These are phyloP conservation scores for Linanthus parryae DNA, from an alignment of 148 eudicot species.

Conservation along the genomic window DNA sequence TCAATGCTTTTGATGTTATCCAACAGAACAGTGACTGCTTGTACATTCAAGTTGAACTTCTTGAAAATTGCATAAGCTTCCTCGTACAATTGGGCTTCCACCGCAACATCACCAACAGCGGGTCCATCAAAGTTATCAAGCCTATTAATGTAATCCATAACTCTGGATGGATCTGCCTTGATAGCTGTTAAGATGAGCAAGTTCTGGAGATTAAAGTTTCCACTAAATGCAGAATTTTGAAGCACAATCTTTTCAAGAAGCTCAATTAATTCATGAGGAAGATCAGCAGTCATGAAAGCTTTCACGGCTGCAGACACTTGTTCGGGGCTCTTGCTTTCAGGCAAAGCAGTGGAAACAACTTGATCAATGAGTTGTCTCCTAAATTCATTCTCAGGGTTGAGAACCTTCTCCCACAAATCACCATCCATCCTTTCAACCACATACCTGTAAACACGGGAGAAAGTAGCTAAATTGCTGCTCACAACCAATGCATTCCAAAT, in stretches of 20 bases:
- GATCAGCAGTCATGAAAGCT: constrained; percentile 98
- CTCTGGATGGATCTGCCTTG: constrained; percentile 91
- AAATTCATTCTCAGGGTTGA: constrained; percentile 84
- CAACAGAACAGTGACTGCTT: constrained; percentile 81
- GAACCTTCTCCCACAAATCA: constrained; percentile 91
- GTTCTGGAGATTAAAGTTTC: constrained; percentile 91
- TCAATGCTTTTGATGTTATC: constrained; percentile 73
- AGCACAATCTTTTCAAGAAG: constrained; percentile 96
- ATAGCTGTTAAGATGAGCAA: constrained; percentile 96
- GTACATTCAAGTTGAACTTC: constrained; percentile 93
- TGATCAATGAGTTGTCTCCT: constrained; percentile 95
- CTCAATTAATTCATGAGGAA: constrained; percentile 96
- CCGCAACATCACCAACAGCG: constrained; percentile 97
- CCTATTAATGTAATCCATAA: constrained; percentile 91
- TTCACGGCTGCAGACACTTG: constrained; percentile 99
- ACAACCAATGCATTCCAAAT: too few relatives aligned
- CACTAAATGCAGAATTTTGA: constrained; percentile 97
- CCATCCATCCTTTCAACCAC: constrained; percentile 97
- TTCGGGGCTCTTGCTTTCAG: constrained; percentile 99
- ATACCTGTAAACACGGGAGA: too few relatives aligned
- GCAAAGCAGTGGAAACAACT: constrained; percentile 97
- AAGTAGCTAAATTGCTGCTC: too few relatives aligned
- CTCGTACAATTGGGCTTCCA: constrained; percentile 86
- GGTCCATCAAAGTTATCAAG: constrained; percentile 98
- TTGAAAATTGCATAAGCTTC: constrained; percentile 96